These are phyloP conservation scores for Camellia lanceoleosa DNA, from an alignment of 148 eudicot species.

Conservation along the genomic window DNA sequence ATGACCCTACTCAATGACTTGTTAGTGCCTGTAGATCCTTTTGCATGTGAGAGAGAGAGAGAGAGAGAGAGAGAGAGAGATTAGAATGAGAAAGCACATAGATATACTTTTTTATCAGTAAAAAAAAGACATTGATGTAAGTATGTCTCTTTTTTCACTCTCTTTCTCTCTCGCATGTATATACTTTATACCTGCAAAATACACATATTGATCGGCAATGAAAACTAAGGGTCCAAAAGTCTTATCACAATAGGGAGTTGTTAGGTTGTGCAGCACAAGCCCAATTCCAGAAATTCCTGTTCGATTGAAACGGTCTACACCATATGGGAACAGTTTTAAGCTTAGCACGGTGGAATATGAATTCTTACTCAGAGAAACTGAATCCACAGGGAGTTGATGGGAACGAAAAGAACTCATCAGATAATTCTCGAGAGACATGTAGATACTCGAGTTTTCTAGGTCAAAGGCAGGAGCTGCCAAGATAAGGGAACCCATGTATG, in stretches of 20 bases:
- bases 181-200: conserved; percentile 35
- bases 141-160: no score
- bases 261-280: conserved; percentile 57
- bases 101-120: not conserved
- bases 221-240: conserved; percentile 66
- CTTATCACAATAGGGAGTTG: conserved; percentile 43
- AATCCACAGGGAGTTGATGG: conserved; percentile 54
- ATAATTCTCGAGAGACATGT: conserved; percentile 32
- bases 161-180: no score
- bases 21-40: conserved; percentile 20
- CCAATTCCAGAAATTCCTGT: conserved; percentile 55
- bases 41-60: conserved; percentile 5
- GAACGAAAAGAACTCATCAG: conserved; percentile 22
- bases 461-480: conserved; percentile 64
- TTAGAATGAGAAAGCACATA: not conserved
- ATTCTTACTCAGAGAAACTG: conserved; percentile 50
- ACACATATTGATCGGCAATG: conserved; percentile 31
- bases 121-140: no score
- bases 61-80: not conserved
- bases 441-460: conserved; percentile 27
- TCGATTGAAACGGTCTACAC: conserved; percentile 44
- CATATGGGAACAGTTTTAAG: conserved; percentile 58
- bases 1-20: conserved; percentile 37
- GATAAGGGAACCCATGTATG: conserved; percentile 58
- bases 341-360: conserved; percentile 31